phyloP scores from a whole-genome alignment of 139 green algal genomes.

The Asterochloris erici region DNA sequence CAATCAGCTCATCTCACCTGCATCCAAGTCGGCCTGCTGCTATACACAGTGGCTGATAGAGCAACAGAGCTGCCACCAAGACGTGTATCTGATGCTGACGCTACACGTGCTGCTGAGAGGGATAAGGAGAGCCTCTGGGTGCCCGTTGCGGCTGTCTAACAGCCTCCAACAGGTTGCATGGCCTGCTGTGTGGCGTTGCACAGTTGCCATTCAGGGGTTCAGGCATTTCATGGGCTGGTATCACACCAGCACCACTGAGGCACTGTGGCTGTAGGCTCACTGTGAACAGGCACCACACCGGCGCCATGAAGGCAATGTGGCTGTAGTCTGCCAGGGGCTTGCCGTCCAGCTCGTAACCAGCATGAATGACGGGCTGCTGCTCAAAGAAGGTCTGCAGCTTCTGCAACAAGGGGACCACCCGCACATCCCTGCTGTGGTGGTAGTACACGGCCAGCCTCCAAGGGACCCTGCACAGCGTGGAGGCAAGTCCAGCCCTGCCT shows the following conservation, averaged over 20 bases:
- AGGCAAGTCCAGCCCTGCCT: background rate
- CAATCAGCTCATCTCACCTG: background rate
- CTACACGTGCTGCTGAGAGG: background rate
- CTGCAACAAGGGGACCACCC: conserved; percentile 16
- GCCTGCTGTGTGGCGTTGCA: background rate
- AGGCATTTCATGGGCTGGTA: background rate
- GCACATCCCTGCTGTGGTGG: conserved; percentile 11
- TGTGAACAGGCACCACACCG: conserved; percentile 22
- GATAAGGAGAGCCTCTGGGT: background rate
- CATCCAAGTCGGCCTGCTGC: background rate
- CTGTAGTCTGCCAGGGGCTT: conserved; percentile 3
- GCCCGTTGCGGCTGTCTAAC: background rate
- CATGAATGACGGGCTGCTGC: background rate
- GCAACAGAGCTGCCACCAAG: background rate
- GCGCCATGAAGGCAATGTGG: conserved; percentile 17
- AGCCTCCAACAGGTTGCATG: background rate
- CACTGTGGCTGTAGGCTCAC: background rate
- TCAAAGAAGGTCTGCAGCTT: conserved; percentile 17
- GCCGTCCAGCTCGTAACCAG: conserved; percentile 22
- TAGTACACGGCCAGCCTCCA: conserved; percentile 22
- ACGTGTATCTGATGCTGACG: background rate
- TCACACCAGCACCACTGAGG: background rate
- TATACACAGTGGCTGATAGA: too few species aligned
- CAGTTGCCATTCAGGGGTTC: background rate
- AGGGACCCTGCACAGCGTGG: background rate